A percentile compares a stretch with the other conserved stretches of the same genome.
Conservation (phyloP, 306 rosid genomes). For the Medicago truncatula region MtrunA17r5.0-ANR NC_053044.1:52712001-52712500, state of each 20-base stretch:
- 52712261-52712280: background rate
- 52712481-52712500: conserved; percentile 23
- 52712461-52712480: background rate
- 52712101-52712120: conserved; percentile 98
- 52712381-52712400: conserved; percentile 96
- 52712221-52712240: conserved; percentile 35
- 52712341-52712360: conserved; percentile 78
- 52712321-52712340: conserved; percentile 89
- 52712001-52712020: conserved; percentile 24
- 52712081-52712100: conserved; percentile 69
- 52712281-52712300: conserved; percentile 54
- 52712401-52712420: conserved; percentile 98
- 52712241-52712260: conserved; percentile 30
- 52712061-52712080: conserved; percentile 1
- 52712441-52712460: conserved; percentile 28
- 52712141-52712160: conserved; percentile 99
- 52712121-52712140: conserved; percentile 87
- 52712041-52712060: conserved; percentile 24
- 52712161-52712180: conserved; percentile 94
- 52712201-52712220: conserved; percentile 60
- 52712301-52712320: conserved; percentile 84
- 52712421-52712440: conserved; percentile 8
- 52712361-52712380: conserved; percentile 96
- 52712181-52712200: conserved; percentile 91
- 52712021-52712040: conserved; percentile 33